Evolutionary conservation across 2,329 filamentous ascomycete genomes (phyloP).

Genomic region (Trichoderma oligosporum): DNA sequence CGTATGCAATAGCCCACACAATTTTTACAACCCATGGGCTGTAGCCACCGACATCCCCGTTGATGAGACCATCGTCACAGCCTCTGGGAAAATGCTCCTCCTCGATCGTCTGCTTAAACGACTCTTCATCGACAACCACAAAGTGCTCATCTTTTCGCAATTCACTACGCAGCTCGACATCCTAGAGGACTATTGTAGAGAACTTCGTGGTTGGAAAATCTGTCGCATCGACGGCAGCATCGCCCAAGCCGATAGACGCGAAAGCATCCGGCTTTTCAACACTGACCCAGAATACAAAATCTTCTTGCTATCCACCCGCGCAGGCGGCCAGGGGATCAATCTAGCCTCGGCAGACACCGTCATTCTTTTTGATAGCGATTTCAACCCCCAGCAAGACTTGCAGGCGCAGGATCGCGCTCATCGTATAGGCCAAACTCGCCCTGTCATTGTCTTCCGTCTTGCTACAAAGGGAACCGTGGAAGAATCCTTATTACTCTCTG

Average conservation of each 20-base stretch:
- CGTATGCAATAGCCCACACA: slow-evolving; percentile 90
- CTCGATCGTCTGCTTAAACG: slow-evolving; percentile 79
- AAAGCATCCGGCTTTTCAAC: slow-evolving; percentile 73
- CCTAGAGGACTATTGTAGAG: slow-evolving; percentile 74
- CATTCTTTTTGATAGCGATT: slow-evolving; percentile 82
- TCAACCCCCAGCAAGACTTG: slow-evolving; percentile 95
- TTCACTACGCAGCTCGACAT: slow-evolving; percentile 95
- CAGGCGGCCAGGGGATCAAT: slow-evolving; percentile 94
- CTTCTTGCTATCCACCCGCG: slow-evolving; percentile 85
- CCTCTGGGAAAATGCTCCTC: slow-evolving; percentile 93
- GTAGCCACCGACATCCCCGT: slow-evolving; percentile 54
- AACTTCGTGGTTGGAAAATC: slow-evolving; percentile 73
- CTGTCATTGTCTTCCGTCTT: slow-evolving; percentile 89
- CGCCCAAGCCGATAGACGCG: slow-evolving; percentile 65
- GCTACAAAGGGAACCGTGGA: slow-evolving; percentile 93
- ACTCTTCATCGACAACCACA: slow-evolving; percentile 72
- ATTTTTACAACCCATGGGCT: slow-evolving; percentile 91
- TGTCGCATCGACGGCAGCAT: slow-evolving; percentile 92
- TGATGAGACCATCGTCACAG: slow-evolving; percentile 78
- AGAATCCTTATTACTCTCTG: slow-evolving; percentile 77
- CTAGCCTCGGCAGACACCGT: slow-evolving; percentile 88
- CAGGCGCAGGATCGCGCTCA: slow-evolving; percentile 96
- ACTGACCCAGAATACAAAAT: slow-evolving; percentile 61
- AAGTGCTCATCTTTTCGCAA: slow-evolving; percentile 93
- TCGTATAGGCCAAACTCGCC: slow-evolving; percentile 86